Base-by-base conservation (phyloP, 352 stramenopile species). In the Globisporangium ultimum region DNA sequence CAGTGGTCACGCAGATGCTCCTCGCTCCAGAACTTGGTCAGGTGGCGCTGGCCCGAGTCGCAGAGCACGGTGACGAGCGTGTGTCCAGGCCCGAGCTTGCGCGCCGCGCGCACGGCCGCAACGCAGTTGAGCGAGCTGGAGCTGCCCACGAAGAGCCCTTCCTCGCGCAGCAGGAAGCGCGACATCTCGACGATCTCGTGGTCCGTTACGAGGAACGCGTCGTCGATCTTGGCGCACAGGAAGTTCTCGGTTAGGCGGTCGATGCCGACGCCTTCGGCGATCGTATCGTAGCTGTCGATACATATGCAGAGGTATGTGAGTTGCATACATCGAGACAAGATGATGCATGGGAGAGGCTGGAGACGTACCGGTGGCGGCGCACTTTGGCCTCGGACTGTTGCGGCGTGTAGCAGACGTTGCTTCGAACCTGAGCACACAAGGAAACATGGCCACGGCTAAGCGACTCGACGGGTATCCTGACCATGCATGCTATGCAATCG, bases 211-310 rank as follows among this genome's bases (percentile, higher is more conserved):
- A 76, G 72, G 70, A 94, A 87, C 10, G 89, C 89, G 61, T 92
- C 85, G 63, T 98, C 90, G 53, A 97, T 87, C 34, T 89, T 74
- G 12, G 95, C 96, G 11, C 87, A 75, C 22, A 83, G 58, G 66
- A 99, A 99, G 72, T 99, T 99, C 34, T 87, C 77, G 10, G 96
- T 99, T 51, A 99, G 67, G 14, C 97, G 93, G 73, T 99, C 97
- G 54, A 99, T 94, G 57, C 97, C 97, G 45, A 99, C 98, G 22
- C 97, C 97, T 75, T 99, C 97, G 2, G 92, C 93, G 55, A 99
- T 89, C 40, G 96, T 99, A 73, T 99, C 97, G 72, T 99, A 99
- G 63, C 96, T 91, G 58, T n/a, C n/a, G 57, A 41, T 11, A 28
- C 6, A 15, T n/a, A 53, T 10, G 12, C 13, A 11, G 34, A 8